These are phyloP conservation scores for Periconia sp. DNA, from an alignment of 2,329 filamentous ascomycete genomes.

Conservation along the genomic window DNA sequence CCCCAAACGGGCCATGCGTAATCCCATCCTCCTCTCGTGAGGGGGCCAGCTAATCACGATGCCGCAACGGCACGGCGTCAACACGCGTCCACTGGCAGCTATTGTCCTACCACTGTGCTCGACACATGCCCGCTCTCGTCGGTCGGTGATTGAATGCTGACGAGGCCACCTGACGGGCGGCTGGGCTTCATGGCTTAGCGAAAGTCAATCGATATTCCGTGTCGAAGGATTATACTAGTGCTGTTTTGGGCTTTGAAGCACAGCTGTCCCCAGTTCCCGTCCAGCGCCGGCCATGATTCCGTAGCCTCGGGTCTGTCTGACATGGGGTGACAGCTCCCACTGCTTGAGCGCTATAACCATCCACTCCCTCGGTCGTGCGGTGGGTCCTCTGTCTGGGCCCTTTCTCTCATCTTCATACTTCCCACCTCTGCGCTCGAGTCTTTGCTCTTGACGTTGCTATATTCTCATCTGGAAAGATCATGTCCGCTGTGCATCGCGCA, in stretches of 20 bases:
- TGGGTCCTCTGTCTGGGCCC: slow-evolving; percentile 2
- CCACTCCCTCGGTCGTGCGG: slow-evolving; percentile 12
- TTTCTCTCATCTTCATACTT: not conserved
- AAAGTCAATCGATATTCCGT: not conserved
- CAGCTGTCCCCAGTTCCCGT: slow-evolving; percentile 11
- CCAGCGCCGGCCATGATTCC: slow-evolving; percentile 10
- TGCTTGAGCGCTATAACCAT: slow-evolving; percentile 5
- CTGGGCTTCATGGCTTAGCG: not conserved
- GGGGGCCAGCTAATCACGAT: slow-evolving; percentile 10
- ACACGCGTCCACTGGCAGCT: slow-evolving; percentile 6
- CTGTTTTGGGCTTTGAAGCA: slow-evolving; percentile 2
- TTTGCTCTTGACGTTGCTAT: not conserved
- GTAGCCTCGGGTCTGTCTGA: slow-evolving; percentile 13
- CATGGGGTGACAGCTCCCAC: slow-evolving; percentile 15
- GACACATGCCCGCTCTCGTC: not conserved
- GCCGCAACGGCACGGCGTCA: slow-evolving; percentile 3
- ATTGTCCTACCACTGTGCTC: slow-evolving; percentile 7
- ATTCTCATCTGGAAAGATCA: not conserved
- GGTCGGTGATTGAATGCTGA: not conserved
- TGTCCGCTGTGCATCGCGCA: not conserved
- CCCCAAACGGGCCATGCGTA: slow-evolving; percentile 1
- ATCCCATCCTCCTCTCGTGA: not conserved
- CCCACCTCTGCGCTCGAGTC: not conserved
- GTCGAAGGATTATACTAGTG: slow-evolving; percentile 9
- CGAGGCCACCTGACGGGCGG: not conserved